phyloP scores from a whole-genome alignment of 2,329 filamentous ascomycete species.

The Aureobasidium leucospermi region DNA sequence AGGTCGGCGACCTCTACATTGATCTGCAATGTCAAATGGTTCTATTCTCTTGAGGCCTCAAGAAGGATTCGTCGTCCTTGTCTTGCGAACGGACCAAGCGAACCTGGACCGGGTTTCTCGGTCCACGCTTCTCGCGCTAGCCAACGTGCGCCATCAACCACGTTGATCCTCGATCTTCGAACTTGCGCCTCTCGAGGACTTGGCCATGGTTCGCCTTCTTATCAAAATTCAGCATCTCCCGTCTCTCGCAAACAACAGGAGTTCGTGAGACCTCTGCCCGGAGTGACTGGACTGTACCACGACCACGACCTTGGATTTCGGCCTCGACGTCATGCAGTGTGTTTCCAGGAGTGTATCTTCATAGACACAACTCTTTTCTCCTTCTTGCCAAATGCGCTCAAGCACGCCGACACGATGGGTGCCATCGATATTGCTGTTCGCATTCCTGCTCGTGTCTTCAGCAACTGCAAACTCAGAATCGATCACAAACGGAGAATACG shows the following conservation, averaged over 20 bases:
- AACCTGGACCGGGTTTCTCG: neutral
- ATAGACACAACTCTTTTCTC: neutral
- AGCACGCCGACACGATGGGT: neutral
- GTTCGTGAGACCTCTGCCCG: neutral
- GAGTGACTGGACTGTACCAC: neutral
- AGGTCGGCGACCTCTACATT: too few species aligned
- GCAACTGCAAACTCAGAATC: neutral
- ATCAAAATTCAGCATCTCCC: neutral
- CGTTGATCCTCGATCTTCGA: neutral
- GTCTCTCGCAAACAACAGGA: neutral
- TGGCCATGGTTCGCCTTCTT: too few species aligned
- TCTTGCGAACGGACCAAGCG: neutral
- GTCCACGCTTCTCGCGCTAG: neutral
- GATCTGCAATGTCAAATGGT: too few species aligned
- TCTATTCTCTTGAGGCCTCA: too few species aligned
- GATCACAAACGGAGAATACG: neutral
- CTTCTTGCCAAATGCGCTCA: neutral
- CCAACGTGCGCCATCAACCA: neutral
- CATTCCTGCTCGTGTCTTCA: neutral
- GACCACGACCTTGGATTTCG: neutral
- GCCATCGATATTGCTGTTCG: neutral
- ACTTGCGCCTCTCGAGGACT: too few species aligned
- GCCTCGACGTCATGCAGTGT: neutral
- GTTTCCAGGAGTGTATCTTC: neutral
- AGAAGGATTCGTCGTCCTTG: neutral